phyloP scores from a whole-genome alignment of 495 filamentous ascomycete genomes.

The Poronia punctata region DNA sequence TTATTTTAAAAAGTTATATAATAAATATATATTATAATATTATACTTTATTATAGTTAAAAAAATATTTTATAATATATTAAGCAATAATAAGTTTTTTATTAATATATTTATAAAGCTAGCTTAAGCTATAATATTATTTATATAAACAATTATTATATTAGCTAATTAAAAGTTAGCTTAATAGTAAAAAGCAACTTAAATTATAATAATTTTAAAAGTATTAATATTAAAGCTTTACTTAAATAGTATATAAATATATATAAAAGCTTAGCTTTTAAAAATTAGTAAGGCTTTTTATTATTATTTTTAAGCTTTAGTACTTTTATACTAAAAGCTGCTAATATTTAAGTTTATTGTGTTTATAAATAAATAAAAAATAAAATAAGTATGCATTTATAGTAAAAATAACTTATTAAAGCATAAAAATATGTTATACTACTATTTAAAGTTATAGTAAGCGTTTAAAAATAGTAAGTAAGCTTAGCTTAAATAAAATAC shows the following conservation, averaged over 20 bases:
- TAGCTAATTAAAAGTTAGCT: background rate
- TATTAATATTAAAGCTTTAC: too few species aligned
- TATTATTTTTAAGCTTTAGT: too few species aligned
- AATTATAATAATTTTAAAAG: background rate
- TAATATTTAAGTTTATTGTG: too few species aligned
- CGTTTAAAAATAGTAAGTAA: background rate
- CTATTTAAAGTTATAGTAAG: background rate
- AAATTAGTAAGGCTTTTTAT: too few species aligned
- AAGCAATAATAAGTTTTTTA: background rate
- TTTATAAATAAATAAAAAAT: too few species aligned
- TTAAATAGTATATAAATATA: too few species aligned
- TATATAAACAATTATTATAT: too few species aligned
- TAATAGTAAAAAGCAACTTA: background rate
- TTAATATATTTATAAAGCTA: background rate
- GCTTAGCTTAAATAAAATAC: background rate
- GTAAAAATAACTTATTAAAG: too few species aligned
- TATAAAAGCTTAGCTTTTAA: too few species aligned
- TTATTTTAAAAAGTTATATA: slow-evolving; percentile 1
- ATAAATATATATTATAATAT: background rate
- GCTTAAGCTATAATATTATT: background rate
- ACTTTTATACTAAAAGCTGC: too few species aligned
- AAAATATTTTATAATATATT: background rate
- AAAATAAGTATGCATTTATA: too few species aligned
- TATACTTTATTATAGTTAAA: background rate
- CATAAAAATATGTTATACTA: background rate